Evolutionary conservation across 805 yeast genomes (phyloP), one percentile per base, ranked within the genome.

Genomic region (Zygotorulaspora chibaensis): DNA sequence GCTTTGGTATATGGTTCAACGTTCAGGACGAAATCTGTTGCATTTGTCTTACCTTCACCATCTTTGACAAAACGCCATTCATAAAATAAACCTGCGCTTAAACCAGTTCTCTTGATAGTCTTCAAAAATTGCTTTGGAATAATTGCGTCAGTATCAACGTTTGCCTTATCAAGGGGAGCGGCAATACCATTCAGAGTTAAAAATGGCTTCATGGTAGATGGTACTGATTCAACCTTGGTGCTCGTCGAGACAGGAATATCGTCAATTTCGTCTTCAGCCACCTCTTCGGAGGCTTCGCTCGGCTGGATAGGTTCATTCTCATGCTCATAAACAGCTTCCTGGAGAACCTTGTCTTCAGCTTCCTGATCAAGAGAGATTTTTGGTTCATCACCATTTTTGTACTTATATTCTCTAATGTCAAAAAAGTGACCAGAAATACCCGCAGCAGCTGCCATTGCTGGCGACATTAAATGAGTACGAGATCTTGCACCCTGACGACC

Each of bases 371-470:
- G 58, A 9, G 68, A 47, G 54, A 87, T 70, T 50, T 79, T 72
- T 50, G 95, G 82, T 45, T 69, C 65, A 58, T 80, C 83, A 54
- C 76, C 79, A 52, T 75, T 76, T 51, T 75, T 71, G 68, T 79
- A 84, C 49, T 80, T 72, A 67, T 77, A 87, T 45, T 87, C 84
- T 71, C 99, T 83, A 58, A 90, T 90, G 65, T 93, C 99, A 38
- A 86, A 77, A 60, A 93, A 83, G 62, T 83, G 88, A 56, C 99
- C 99, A 46, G 77, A 78, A 56, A 93, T 83, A 59, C 90, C 96
- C 15, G 99, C 98, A 16, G 98, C 97, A 27, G 99, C 99, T 39
- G 99, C 99, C 99, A 93, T 93, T 17, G 96, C 96, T 33, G 99
- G 99, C 11, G 96, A 87, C 96, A 91, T 88, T 65, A 93, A 78